A percentile compares a stretch with the other conserved stretches of the same genome.
phyloP scores from a whole-genome alignment of 805 yeast genomes.

The Ogataea saltuana region DNA sequence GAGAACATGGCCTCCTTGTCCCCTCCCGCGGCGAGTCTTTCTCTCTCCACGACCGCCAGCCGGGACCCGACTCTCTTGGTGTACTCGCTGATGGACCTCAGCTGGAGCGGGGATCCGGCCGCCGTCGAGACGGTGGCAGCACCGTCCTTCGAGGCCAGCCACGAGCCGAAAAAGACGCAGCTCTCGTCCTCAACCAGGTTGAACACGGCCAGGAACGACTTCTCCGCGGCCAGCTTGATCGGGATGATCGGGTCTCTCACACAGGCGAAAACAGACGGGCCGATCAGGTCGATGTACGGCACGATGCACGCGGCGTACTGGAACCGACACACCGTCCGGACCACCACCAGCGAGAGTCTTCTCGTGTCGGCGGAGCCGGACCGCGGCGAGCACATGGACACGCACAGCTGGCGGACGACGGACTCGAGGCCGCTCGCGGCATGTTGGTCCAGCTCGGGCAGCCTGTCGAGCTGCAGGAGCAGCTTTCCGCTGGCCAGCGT shows the following conservation, averaged over 20 bases:
- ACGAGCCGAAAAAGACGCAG: slow-evolving; percentile 52
- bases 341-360: slow-evolving; percentile 71
- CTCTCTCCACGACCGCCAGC: slow-evolving; percentile 84
- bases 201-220: slow-evolving; percentile 75
- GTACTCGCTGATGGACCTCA: slow-evolving; percentile 83
- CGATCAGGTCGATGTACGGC: slow-evolving; percentile 57
- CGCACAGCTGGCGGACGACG: slow-evolving; percentile 53
- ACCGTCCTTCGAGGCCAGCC: slow-evolving; percentile 54
- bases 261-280: slow-evolving; percentile 75
- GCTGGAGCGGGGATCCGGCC: slow-evolving; percentile 49
- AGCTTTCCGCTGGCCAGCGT: slow-evolving; percentile 81
- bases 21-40: slow-evolving; percentile 86
- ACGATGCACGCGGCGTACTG: slow-evolving; percentile 51
- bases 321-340: slow-evolving; percentile 71
- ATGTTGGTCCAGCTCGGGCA: slow-evolving; percentile 35
- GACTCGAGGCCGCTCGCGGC: slow-evolving; percentile 41
- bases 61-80: slow-evolving; percentile 87
- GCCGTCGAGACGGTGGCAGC: slow-evolving; percentile 41
- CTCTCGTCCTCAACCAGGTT: slow-evolving; percentile 67
- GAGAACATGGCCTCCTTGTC: slow-evolving; percentile 82
- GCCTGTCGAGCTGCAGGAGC: slow-evolving; percentile 50
- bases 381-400: slow-evolving; percentile 49
- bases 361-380: slow-evolving; percentile 74
- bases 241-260: slow-evolving; percentile 90
- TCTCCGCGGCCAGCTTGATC: slow-evolving; percentile 90